Conservation (phyloP, 768 basidiomycete genomes). For the Podaxis sp. region DNA sequence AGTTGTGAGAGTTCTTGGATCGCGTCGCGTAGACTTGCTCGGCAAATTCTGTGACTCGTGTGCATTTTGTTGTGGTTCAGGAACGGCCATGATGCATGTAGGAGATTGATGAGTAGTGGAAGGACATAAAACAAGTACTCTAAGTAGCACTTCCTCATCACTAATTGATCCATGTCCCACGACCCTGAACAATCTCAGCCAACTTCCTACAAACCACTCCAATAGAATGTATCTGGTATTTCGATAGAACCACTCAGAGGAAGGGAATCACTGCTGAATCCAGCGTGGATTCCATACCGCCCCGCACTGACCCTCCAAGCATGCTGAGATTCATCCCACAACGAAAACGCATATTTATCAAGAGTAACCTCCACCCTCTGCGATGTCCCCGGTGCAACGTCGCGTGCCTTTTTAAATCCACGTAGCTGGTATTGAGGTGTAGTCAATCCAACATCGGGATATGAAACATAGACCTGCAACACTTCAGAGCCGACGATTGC, state of each 20-base stretch:
- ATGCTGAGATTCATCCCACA: conserved; percentile 48
- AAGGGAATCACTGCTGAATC: conserved; percentile 35
- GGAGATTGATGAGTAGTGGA: neutral
- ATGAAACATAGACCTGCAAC: conserved; percentile 63
- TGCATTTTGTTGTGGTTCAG: neutral
- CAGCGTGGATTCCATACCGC: conserved; percentile 48
- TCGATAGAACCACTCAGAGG: conserved; percentile 25
- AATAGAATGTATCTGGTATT: conserved; percentile 24
- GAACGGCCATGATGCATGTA: conserved; percentile 8
- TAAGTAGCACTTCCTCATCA: neutral
- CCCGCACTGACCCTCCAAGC: conserved; percentile 55
- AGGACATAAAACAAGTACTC: neutral
- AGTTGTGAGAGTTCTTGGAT: conserved; percentile 53
- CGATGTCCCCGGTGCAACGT: conserved; percentile 48
- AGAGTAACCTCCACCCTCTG: conserved; percentile 43
- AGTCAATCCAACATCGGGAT: conserved; percentile 48
- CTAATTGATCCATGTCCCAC: neutral
- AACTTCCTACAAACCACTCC: conserved; percentile 31
- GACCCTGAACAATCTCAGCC: neutral
- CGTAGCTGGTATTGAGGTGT: conserved; percentile 64
- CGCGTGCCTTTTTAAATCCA: conserved; percentile 59
- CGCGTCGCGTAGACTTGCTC: conserved; percentile 17
- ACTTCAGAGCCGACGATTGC: conserved; percentile 55
- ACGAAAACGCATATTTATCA: conserved; percentile 70
- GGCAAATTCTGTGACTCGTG: neutral